Evolutionary conservation across 768 basidiomycete species (phyloP), one percentile per base, ranked within the genome.

Genomic region (Agrocybe pediades): DNA sequence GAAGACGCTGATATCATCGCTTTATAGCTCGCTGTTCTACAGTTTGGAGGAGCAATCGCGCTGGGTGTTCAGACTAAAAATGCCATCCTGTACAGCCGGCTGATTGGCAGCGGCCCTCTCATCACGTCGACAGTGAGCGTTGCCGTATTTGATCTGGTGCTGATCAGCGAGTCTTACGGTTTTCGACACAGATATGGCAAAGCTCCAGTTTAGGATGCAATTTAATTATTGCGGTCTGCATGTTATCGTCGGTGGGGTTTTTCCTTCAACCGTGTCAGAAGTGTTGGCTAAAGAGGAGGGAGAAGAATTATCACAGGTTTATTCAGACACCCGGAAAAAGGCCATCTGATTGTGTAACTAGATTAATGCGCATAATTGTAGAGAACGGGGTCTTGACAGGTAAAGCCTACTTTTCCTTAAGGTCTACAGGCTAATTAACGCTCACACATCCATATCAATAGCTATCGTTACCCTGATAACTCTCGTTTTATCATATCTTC

Each of bases 391-490:
- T 9, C 23, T 19, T 41, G 25, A 57, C 54, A 9, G 60, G 60
- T 9, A 51, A 46, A 21, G 3, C 47, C 9, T 51, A 56, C 41
- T 26, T 15, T 16, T 43, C 11, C 46, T n/a, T n/a, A 16, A 9
- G 15, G 33, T 41, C n/a, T 23, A 40, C 23, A 17, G 6, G 42
- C 26, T 8, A 21, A 21, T 33, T 26, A 16, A 23, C 9, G n/a
- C 9, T 43, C 17, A 29, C 39, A 9, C 11, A 19, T 8, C 33
- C 6, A n/a, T 29, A 43, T 6, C 30, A 23, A 49, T 21, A 55
- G 60, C 60, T 13, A 25, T 46, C 6, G 45, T 61, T 25, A 56
- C 56, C 1, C 42, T 61, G 30, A n/a, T 54, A 26, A 54, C 49
- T 19, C 27, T 58, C 6, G 27, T 46, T 29, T 27, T 58, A 6